These are phyloP conservation scores for Podospora conica DNA, from an alignment of 495 filamentous ascomycete species.

Conservation along the genomic window DNA sequence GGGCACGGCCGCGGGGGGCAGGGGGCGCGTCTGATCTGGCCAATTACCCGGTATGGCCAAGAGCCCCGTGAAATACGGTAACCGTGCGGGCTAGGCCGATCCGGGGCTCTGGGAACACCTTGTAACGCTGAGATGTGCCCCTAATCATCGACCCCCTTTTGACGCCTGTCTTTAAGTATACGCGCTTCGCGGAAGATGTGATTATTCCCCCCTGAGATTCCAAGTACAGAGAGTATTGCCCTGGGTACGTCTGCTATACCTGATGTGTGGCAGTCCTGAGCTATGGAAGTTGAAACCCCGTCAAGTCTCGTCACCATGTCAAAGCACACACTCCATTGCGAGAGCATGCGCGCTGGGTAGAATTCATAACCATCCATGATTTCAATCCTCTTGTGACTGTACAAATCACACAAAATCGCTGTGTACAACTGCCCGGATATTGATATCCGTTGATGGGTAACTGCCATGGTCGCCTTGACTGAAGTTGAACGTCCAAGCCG, in stretches of 20 bases:
- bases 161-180: background rate
- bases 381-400: background rate
- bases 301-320: background rate
- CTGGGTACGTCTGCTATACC: no score
- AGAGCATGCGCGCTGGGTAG: background rate
- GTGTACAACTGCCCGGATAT: background rate
- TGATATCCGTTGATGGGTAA: background rate
- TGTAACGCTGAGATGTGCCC: background rate
- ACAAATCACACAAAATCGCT: background rate
- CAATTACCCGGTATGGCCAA: no score
- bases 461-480: background rate
- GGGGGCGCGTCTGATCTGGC: no score
- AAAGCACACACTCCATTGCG: background rate
- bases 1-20: no score
- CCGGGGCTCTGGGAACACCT: constrained; percentile 15
- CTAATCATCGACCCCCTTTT: background rate
- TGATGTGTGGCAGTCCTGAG: background rate
- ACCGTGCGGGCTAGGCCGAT: constrained; percentile 17
- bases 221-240: background rate
- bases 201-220: no score
- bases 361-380: background rate
- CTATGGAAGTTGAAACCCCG: background rate
- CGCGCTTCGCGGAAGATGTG: no score
- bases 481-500: background rate
- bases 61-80: no score